Evolutionary conservation across 2,329 filamentous ascomycete species (phyloP).

Genomic region (Cercospora brassicicola): DNA sequence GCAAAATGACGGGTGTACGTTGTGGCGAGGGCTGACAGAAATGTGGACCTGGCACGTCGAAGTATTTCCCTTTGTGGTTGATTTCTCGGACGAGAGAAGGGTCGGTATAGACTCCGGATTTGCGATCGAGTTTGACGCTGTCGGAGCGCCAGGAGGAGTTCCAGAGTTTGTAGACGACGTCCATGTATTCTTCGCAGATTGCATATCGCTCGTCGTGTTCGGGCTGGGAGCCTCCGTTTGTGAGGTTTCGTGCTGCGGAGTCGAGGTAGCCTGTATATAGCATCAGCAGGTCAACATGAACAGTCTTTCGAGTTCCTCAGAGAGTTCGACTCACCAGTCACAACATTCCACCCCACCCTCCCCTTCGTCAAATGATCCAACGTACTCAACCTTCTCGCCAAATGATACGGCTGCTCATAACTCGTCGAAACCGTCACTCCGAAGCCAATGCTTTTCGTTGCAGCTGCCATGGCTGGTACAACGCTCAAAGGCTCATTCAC

Average conservation of each 20-base stretch:
- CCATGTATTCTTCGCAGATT: conserved; percentile 64
- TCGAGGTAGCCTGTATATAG: conserved; percentile 58
- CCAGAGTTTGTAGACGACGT: conserved; percentile 63
- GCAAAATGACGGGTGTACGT: conserved; percentile 66
- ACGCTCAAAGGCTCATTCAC: conserved; percentile 68
- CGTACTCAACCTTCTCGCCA: conserved; percentile 65
- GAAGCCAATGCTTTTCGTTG: conserved; percentile 66
- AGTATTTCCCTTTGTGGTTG: conserved; percentile 65
- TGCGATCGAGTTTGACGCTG: conserved; percentile 61
- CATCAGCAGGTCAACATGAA: background rate
- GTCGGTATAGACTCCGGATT: conserved; percentile 61
- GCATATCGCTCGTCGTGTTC: conserved; percentile 67
- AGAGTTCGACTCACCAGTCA: conserved; percentile 47
- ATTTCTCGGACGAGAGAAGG: conserved; percentile 62
- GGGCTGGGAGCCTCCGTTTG: conserved; percentile 55
- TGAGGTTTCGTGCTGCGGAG: conserved; percentile 64
- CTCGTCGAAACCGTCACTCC: conserved; percentile 68
- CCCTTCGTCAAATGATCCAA: conserved; percentile 65
- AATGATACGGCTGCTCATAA: conserved; percentile 68
- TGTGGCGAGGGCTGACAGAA: conserved; percentile 67
- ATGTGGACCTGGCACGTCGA: conserved; percentile 64
- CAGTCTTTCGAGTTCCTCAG: background rate
- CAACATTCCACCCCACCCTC: conserved; percentile 50
- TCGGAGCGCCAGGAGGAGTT: conserved; percentile 68
- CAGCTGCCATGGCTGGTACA: conserved; percentile 67